Percentiles rank a stretch among this genome's conserved stretches.
Conservation (phyloP, 768 basidiomycete species). For the Butyriboletus loyo region DNA sequence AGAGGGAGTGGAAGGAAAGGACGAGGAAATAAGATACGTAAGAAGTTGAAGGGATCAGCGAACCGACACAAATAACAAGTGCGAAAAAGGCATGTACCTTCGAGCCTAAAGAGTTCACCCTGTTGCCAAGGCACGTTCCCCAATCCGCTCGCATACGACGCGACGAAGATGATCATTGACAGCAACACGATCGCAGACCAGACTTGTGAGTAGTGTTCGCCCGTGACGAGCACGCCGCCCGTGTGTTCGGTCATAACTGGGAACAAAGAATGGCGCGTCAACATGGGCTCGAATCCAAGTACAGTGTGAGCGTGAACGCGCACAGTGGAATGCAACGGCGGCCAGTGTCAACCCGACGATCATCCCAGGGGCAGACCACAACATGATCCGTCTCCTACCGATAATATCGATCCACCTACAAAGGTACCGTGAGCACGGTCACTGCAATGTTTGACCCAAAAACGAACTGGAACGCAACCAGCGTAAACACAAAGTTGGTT, state of each 20-base stretch:
- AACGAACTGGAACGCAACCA: slow-evolving; percentile 62
- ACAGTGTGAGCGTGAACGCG: background rate
- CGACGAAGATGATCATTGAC: slow-evolving; percentile 82
- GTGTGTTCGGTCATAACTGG: slow-evolving; percentile 61
- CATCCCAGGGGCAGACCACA: slow-evolving; percentile 73
- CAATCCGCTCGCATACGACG: slow-evolving; percentile 74
- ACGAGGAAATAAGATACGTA: background rate
- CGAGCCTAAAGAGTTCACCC: slow-evolving; percentile 67
- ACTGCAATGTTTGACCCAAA: background rate
- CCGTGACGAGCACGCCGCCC: slow-evolving; percentile 55
- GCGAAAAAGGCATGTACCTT: background rate
- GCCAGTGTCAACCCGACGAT: slow-evolving; percentile 60
- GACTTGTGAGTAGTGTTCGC: slow-evolving; percentile 51
- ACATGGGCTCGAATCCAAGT: background rate
- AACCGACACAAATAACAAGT: background rate
- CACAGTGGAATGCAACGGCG: slow-evolving; percentile 58
- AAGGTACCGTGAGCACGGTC: background rate
- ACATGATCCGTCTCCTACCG: slow-evolving; percentile 68
- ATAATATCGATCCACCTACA: slow-evolving; percentile 56
- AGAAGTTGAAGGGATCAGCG: background rate
- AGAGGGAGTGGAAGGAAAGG: background rate
- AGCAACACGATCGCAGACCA: slow-evolving; percentile 72
- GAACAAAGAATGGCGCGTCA: background rate
- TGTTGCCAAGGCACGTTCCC: slow-evolving; percentile 88
- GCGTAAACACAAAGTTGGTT: slow-evolving; percentile 76